Percentiles rank a stretch among this genome's conserved stretches.
Conservation (phyloP, 805 yeast species). For the Ogataea corticis region DNA sequence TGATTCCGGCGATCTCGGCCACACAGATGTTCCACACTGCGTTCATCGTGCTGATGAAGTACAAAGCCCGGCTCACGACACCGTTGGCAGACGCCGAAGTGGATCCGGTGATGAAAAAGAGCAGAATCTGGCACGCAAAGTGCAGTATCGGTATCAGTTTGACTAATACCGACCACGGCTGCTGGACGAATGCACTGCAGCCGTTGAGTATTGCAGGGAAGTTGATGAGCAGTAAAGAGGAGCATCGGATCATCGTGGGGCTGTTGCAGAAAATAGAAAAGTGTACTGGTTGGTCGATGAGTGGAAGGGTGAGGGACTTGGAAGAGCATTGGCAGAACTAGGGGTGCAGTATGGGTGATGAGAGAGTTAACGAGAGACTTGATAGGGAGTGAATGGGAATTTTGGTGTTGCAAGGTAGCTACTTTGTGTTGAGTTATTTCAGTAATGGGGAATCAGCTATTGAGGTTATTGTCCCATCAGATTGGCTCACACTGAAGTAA, state of each 20-base stretch:
- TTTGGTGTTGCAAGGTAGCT: no score
- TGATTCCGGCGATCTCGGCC: constrained; percentile 42
- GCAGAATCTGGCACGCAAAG: constrained; percentile 38
- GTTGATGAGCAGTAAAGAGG: constrained; percentile 27
- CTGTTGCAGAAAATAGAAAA: constrained; percentile 24
- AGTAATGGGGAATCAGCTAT: no score
- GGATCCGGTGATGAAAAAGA: constrained; percentile 18
- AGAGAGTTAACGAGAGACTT: no score
- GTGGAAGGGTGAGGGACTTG: constrained; percentile 22
- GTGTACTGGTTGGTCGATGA: constrained; percentile 27
- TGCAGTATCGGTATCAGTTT: constrained; percentile 38
- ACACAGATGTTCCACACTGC: constrained; percentile 44
- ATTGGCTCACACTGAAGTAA: no score
- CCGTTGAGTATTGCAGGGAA: constrained; percentile 31
- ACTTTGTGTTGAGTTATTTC: no score
- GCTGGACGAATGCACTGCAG: constrained; percentile 29
- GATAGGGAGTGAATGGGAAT: no score
- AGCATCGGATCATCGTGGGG: constrained; percentile 25
- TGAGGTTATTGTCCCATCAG: no score
- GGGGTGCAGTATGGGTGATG: no score
- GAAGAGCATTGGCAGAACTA: constrained; percentile 24
- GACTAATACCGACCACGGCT: constrained; percentile 31
- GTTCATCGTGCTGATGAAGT: constrained; percentile 39
- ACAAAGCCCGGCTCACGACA: constrained; percentile 36
- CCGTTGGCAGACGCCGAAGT: constrained; percentile 9